phyloP scores from a whole-genome alignment of 441 rosid species.

The Cnidoscolus chayamansa region DNA sequence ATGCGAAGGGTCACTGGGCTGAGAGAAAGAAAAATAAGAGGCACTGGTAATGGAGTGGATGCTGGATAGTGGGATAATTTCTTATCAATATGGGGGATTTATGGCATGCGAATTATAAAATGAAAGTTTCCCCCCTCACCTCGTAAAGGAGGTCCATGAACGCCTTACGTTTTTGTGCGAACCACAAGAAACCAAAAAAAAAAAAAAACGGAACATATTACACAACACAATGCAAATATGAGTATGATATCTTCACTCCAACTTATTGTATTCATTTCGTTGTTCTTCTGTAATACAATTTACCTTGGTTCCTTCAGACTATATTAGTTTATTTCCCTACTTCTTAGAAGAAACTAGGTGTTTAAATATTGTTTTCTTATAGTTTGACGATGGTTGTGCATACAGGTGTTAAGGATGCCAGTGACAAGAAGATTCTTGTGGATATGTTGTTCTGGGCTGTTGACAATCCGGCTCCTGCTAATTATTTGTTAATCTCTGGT shows the following conservation, averaged over 20 bases:
- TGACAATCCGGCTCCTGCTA: slow-evolving; percentile 83
- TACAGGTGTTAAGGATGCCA: slow-evolving; percentile 35
- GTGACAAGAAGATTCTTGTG: slow-evolving; percentile 81
- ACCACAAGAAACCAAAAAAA: too few relatives aligned
- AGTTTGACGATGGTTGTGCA: not conserved
- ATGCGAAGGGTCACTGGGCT: not conserved
- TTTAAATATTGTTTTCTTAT: slow-evolving; percentile 1
- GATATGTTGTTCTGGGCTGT: slow-evolving; percentile 86
- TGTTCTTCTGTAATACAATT: not conserved
- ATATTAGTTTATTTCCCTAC: not conserved
- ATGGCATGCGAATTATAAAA: not conserved
- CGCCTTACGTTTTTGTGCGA: not conserved
- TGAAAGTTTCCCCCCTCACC: too few relatives aligned
- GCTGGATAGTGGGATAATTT: not conserved
- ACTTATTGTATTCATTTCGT: not conserved
- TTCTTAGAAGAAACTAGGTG: not conserved
- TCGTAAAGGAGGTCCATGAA: too few relatives aligned
- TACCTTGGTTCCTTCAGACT: not conserved
- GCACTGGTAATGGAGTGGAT: not conserved
- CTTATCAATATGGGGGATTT: not conserved
- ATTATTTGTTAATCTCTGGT: slow-evolving; percentile 76
- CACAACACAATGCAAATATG: not conserved
- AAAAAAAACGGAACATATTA: too few relatives aligned
- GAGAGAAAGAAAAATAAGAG: not conserved
- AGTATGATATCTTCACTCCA: not conserved